Percentiles rank a stretch among this genome's conserved stretches.
Evolutionary conservation across 495 filamentous ascomycete species (phyloP).

Genomic region (Aspergillus affinis): DNA sequence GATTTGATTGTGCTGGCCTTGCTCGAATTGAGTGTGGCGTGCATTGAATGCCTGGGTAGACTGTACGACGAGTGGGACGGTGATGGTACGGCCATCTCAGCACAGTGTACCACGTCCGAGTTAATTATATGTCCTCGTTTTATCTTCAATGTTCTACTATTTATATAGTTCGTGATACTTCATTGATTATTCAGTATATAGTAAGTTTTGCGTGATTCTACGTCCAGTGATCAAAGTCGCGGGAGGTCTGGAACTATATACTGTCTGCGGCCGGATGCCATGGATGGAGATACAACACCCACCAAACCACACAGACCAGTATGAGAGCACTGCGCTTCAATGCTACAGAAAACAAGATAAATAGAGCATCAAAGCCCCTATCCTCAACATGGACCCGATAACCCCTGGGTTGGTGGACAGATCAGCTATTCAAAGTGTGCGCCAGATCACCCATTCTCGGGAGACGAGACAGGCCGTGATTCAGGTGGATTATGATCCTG

Average conservation of each 20-base stretch:
- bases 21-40: not conserved
- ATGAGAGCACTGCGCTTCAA: not conserved
- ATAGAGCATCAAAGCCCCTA: not conserved
- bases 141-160: too few species aligned
- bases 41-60: not conserved
- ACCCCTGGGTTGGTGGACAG: not conserved
- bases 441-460: not conserved
- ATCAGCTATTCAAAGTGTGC: not conserved
- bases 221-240: not conserved
- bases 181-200: too few species aligned
- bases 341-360: not conserved
- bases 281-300: not conserved
- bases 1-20: not conserved
- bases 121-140: not conserved
- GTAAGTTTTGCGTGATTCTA: not conserved
- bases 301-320: not conserved
- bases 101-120: not conserved
- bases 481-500: not conserved
- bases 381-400: not conserved
- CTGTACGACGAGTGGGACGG: not conserved
- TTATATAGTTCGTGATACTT: too few species aligned
- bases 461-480: not conserved
- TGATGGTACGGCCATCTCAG: not conserved
- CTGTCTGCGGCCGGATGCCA: not conserved
- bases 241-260: not conserved